phyloP scores from a whole-genome alignment of 192 early-diverging fungal species.

The Gorgonomyces haynaldii region DNA sequence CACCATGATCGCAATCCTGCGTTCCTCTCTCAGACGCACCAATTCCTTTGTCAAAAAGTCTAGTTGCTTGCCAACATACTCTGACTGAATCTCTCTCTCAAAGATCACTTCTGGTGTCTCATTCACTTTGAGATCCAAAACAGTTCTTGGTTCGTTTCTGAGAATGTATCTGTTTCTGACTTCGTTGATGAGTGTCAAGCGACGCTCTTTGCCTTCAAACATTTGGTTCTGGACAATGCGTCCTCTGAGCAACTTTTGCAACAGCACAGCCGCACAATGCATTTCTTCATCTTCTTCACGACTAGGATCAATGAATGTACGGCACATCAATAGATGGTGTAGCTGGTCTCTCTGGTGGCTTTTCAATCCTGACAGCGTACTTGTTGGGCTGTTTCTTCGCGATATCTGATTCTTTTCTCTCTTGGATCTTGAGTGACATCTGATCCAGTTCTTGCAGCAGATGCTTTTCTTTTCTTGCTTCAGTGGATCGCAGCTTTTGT shows the following conservation, averaged over 20 bases:
- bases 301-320: slow-evolving; percentile 24
- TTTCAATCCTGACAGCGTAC: slow-evolving; percentile 36
- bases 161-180: slow-evolving; percentile 30
- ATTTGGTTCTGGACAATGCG: slow-evolving; percentile 43
- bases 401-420: slow-evolving; percentile 14
- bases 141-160: background rate
- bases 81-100: slow-evolving; percentile 29
- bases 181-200: slow-evolving; percentile 42
- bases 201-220: slow-evolving; percentile 42
- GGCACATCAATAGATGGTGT: slow-evolving; percentile 32
- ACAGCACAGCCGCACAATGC: slow-evolving; percentile 34
- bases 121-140: slow-evolving; percentile 6
- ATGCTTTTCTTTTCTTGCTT: slow-evolving; percentile 23
- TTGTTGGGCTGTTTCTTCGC: slow-evolving; percentile 25
- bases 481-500: slow-evolving; percentile 15
- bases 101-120: slow-evolving; percentile 7
- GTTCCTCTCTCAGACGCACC: slow-evolving; percentile 37
- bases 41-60: slow-evolving; percentile 48
- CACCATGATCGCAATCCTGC: slow-evolving; percentile 38
- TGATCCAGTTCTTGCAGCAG: slow-evolving; percentile 39
- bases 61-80: slow-evolving; percentile 36
- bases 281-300: slow-evolving; percentile 30
- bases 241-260: slow-evolving; percentile 45
- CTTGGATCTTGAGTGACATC: slow-evolving; percentile 38
- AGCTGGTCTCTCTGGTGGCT: slow-evolving; percentile 36